Conservation (phyloP, 805 yeast genomes). For the Spathaspora sp. region DNA sequence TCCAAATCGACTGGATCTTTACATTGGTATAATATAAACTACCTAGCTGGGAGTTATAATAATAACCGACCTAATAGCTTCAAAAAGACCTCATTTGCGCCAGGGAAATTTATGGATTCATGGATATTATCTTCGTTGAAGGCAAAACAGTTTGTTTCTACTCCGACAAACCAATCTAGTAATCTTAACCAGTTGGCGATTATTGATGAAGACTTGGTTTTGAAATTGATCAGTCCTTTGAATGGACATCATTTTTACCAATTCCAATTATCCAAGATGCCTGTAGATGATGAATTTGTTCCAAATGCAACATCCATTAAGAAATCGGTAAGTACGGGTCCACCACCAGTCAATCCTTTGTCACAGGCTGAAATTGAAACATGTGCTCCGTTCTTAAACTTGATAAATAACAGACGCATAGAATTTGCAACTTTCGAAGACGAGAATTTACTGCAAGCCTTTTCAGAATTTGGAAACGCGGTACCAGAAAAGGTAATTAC, state of each 20-base stretch:
- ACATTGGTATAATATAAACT: constrained; percentile 55
- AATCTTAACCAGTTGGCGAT: constrained; percentile 30
- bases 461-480: constrained; percentile 24
- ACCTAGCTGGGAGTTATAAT: constrained; percentile 28
- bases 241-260: constrained; percentile 36
- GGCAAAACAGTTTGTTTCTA: constrained; percentile 23
- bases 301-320: background rate
- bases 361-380: constrained; percentile 58
- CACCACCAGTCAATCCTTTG: constrained; percentile 21
- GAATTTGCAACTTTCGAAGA: constrained; percentile 17
- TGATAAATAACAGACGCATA: constrained; percentile 27
- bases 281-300: constrained; percentile 13
- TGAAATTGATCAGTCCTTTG: constrained; percentile 33
- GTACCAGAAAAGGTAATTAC: constrained; percentile 14
- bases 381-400: constrained; percentile 35
- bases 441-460: constrained; percentile 10
- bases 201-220: constrained; percentile 24
- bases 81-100: constrained; percentile 1
- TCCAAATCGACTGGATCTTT: constrained; percentile 55
- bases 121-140: constrained; percentile 46
- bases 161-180: constrained; percentile 15
- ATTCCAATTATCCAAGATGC: constrained; percentile 36
- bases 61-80: constrained; percentile 27
- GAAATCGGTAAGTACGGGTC: background rate
- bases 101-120: constrained; percentile 25